A percentile compares a stretch with the other conserved stretches of the same genome.
Evolutionary conservation across 176 grass and related monocot genomes (phyloP).

Genomic region (Musa itinerans): DNA sequence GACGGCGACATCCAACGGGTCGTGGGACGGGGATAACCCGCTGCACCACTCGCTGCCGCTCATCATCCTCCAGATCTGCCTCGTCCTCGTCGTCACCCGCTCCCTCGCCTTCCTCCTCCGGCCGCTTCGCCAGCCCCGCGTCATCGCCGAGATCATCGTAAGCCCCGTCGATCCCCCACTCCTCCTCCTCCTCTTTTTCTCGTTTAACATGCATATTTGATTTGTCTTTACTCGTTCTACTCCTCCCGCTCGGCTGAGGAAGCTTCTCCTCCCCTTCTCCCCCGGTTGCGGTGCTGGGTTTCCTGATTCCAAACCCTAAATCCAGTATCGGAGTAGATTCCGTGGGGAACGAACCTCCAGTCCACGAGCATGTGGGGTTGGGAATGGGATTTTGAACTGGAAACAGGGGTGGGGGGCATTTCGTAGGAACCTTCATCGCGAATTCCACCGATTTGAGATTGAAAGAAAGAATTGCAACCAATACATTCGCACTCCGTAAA

Average conservation of each 20-base stretch:
- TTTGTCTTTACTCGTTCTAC: no score
- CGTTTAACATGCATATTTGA: no score
- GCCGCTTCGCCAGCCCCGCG: conserved; percentile 70
- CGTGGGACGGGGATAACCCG: conserved; percentile 15
- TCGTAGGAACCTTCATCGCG: no score
- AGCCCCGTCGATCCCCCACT: background rate
- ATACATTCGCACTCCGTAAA: no score
- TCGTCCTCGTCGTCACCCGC: conserved; percentile 71
- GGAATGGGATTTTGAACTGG: no score
- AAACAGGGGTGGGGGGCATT: no score
- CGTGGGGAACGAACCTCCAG: no score
- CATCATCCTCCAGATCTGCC: conserved; percentile 85
- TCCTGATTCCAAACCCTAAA: background rate
- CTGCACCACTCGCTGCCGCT: conserved; percentile 31
- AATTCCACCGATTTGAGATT: no score
- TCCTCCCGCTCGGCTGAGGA: no score
- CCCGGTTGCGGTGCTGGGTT: background rate
- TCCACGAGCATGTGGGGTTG: no score
- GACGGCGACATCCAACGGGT: conserved; percentile 8
- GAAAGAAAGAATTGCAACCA: no score
- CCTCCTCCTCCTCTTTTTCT: background rate
- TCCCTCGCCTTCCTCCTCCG: conserved; percentile 63
- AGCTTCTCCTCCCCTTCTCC: background rate
- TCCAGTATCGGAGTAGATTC: no score
- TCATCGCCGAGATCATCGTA: conserved; percentile 95